A percentile compares a stretch with the other conserved stretches of the same genome.
phyloP scores from a whole-genome alignment of 2,329 filamentous ascomycete species.

The Cladosporium oxysporum region DNA sequence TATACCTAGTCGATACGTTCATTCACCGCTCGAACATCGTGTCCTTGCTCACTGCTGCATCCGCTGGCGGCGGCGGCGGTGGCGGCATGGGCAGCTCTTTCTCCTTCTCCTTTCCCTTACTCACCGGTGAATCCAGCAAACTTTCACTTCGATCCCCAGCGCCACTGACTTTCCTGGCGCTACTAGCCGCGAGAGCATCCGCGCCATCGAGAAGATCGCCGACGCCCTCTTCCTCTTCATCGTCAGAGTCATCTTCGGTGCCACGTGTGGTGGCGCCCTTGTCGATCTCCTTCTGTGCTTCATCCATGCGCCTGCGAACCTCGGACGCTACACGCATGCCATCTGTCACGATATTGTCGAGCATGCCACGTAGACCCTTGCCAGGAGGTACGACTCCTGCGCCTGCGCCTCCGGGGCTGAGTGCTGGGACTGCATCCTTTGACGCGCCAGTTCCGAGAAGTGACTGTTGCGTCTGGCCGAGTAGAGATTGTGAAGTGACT shows the following conservation, averaged over 20 bases:
- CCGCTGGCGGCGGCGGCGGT: not conserved
- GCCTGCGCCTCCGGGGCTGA: constrained; percentile 37
- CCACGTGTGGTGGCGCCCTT: constrained; percentile 68
- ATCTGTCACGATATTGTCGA: constrained; percentile 97
- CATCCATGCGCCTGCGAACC: constrained; percentile 89
- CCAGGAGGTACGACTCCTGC: constrained; percentile 62
- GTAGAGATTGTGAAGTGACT: constrained; percentile 62
- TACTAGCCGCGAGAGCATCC: constrained; percentile 47
- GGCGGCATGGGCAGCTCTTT: constrained; percentile 25
- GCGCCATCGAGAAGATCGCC: constrained; percentile 52
- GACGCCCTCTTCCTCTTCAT: constrained; percentile 70
- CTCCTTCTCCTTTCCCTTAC: constrained; percentile 31
- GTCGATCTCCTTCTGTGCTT: constrained; percentile 89
- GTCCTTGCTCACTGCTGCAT: constrained; percentile 34
- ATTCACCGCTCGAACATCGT: constrained; percentile 41
- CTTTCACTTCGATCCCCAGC: constrained; percentile 28
- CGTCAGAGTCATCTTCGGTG: constrained; percentile 53
- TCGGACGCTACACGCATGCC: constrained; percentile 95
- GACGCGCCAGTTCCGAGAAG: constrained; percentile 23
- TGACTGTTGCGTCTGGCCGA: constrained; percentile 62
- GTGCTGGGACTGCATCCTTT: constrained; percentile 24
- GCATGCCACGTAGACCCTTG: constrained; percentile 82
- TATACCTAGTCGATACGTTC: not conserved
- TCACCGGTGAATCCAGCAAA: constrained; percentile 27
- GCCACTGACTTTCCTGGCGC: constrained; percentile 26